Conservation (phyloP, 2,329 filamentous ascomycete species). For the Thyridium curvatum region DNA sequence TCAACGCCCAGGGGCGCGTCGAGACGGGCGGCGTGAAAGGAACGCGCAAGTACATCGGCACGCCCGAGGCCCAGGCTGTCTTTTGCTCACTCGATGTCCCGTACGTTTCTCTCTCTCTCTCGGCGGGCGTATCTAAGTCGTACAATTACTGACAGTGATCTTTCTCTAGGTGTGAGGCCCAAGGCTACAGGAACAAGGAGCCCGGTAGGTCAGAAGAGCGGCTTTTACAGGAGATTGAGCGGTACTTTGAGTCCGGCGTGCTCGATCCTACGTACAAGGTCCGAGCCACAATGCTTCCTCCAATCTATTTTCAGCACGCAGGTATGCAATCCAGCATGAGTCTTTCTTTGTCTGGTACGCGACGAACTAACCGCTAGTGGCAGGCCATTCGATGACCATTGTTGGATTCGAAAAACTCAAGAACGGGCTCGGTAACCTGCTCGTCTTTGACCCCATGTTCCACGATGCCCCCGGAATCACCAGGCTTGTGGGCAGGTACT, state of each 20-base stretch:
- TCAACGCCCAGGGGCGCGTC: constrained; percentile 64
- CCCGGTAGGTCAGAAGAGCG: constrained; percentile 41
- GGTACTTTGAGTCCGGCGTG: constrained; percentile 62
- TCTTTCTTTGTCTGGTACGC: background rate
- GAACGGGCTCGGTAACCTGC: constrained; percentile 59
- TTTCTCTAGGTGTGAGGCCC: constrained; percentile 50
- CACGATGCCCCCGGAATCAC: constrained; percentile 59
- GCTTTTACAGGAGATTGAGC: constrained; percentile 62
- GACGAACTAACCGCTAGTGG: background rate
- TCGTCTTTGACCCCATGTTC: constrained; percentile 87
- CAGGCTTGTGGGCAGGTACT: constrained; percentile 44
- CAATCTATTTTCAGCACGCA: constrained; percentile 85
- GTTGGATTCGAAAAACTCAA: constrained; percentile 70
- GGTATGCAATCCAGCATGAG: constrained; percentile 34
- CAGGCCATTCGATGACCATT: constrained; percentile 84
- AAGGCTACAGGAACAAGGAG: constrained; percentile 47
- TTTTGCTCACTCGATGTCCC: constrained; percentile 63
- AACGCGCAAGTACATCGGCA: constrained; percentile 95
- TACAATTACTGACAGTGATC: too few species aligned
- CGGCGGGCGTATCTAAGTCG: too few species aligned
- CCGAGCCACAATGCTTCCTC: constrained; percentile 65
- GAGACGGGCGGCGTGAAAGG: constrained; percentile 83
- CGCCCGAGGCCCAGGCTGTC: constrained; percentile 79
- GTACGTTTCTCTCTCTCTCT: constrained; percentile 31
- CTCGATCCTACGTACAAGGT: constrained; percentile 52